phyloP scores from a whole-genome alignment of 768 basidiomycete species.

The Cystofilobasidium capitatum region DNA sequence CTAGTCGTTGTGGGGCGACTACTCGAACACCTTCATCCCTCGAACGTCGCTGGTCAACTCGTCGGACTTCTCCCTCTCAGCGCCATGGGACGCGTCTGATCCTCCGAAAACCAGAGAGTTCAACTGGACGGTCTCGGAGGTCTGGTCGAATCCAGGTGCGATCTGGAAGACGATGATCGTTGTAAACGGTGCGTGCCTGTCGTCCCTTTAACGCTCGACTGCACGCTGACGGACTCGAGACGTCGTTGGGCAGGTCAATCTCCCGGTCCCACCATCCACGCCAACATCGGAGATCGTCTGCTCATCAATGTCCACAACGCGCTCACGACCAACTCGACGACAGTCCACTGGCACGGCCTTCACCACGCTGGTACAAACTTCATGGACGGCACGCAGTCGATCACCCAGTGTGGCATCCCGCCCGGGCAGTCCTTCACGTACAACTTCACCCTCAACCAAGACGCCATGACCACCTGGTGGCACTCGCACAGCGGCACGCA shows the following conservation, averaged over 20 bases:
- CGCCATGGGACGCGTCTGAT: background rate
- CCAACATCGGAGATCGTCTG: slow-evolving; percentile 26
- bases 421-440: slow-evolving; percentile 45
- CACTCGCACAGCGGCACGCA: slow-evolving; percentile 17
- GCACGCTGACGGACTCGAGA: background rate
- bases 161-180: slow-evolving; percentile 27
- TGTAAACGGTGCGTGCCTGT: slow-evolving; percentile 29
- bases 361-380: slow-evolving; percentile 41
- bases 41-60: background rate
- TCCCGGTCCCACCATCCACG: slow-evolving; percentile 29
- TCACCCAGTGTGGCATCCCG: slow-evolving; percentile 52
- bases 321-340: slow-evolving; percentile 8
- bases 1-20: background rate
- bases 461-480: slow-evolving; percentile 19
- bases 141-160: slow-evolving; percentile 15
- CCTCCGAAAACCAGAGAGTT: slow-evolving; percentile 8
- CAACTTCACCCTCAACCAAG: slow-evolving; percentile 42
- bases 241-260: slow-evolving; percentile 3
- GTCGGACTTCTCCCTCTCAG: background rate
- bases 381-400: slow-evolving; percentile 46
- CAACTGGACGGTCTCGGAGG: slow-evolving; percentile 19
- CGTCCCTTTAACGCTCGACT: background rate
- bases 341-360: slow-evolving; percentile 32
- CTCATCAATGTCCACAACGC: slow-evolving; percentile 15
- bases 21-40: background rate